Conservation (phyloP, 257 asterid species). For the Solanum medicagineum region DNA sequence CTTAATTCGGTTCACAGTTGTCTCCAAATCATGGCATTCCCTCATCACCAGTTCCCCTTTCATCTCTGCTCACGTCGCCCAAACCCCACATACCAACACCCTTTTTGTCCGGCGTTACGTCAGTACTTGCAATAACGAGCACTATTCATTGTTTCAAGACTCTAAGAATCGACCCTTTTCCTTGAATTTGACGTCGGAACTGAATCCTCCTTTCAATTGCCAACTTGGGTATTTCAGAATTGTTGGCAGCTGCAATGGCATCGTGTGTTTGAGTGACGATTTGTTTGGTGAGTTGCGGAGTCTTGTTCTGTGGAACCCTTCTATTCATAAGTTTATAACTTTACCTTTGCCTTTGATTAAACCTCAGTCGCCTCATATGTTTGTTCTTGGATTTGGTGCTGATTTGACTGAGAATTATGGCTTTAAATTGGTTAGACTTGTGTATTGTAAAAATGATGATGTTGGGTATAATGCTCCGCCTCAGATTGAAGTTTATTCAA, state of each 20-base stretch:
- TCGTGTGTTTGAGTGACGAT: slow-evolving; percentile 25
- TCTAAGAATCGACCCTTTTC: background rate
- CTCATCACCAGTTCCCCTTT: slow-evolving; percentile 32
- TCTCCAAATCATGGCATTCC: slow-evolving; percentile 43
- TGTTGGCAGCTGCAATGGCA: slow-evolving; percentile 35
- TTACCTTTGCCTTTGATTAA: slow-evolving; percentile 20
- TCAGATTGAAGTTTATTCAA: slow-evolving; percentile 33
- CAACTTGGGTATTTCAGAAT: slow-evolving; percentile 34
- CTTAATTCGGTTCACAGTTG: slow-evolving; percentile 23
- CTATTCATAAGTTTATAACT: slow-evolving; percentile 12
- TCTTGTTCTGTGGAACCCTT: slow-evolving; percentile 44
- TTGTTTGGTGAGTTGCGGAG: slow-evolving; percentile 4
- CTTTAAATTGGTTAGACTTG: slow-evolving; percentile 50
- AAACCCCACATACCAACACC: background rate
- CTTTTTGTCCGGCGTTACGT: slow-evolving; percentile 28
- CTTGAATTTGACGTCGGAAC: slow-evolving; percentile 4
- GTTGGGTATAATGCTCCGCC: slow-evolving; percentile 9
- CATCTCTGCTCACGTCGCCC: slow-evolving; percentile 22
- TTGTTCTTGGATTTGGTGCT: slow-evolving; percentile 44
- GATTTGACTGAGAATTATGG: slow-evolving; percentile 1
- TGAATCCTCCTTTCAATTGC: slow-evolving; percentile 25
- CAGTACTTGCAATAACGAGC: slow-evolving; percentile 15
- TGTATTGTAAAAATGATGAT: slow-evolving; percentile 9
- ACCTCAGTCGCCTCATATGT: slow-evolving; percentile 16
- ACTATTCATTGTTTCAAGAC: slow-evolving; percentile 13